Evolutionary conservation across 1,284 basidiomycete genomes (phyloP).

Genomic region (Ustilago lituana): DNA sequence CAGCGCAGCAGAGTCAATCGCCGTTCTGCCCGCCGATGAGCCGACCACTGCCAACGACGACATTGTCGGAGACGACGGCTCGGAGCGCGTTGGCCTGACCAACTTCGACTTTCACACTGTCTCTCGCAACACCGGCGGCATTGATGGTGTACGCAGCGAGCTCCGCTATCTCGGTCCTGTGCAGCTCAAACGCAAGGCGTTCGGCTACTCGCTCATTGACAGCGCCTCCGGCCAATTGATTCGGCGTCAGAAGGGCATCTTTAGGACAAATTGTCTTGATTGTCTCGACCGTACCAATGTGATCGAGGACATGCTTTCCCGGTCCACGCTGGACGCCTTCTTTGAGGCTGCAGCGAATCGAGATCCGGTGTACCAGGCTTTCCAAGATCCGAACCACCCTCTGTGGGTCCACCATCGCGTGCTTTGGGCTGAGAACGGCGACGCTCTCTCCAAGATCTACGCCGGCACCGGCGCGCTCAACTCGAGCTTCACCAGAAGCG

Average conservation of each 20-base stretch:
- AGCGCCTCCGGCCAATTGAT: constrained; percentile 69
- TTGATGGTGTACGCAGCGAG: constrained; percentile 84
- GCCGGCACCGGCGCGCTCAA: constrained; percentile 96
- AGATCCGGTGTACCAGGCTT: constrained; percentile 30
- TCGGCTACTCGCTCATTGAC: constrained; percentile 78
- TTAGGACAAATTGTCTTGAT: constrained; percentile 94
- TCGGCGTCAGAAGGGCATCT: constrained; percentile 80
- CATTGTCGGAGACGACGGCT: constrained; percentile 28
- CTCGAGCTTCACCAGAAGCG: constrained; percentile 91
- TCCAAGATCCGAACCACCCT: constrained; percentile 59
- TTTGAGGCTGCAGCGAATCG: constrained; percentile 39
- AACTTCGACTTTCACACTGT: constrained; percentile 94
- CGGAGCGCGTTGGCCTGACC: constrained; percentile 72
- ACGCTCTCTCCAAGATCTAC: constrained; percentile 76
- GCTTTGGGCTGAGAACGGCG: constrained; percentile 79
- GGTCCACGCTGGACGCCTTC: constrained; percentile 54
- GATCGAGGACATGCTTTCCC: constrained; percentile 76
- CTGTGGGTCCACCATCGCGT: constrained; percentile 89
- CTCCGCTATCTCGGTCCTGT: constrained; percentile 72
- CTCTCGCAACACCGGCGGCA: constrained; percentile 79
- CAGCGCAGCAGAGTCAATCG: constrained; percentile 49
- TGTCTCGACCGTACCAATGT: constrained; percentile 99
- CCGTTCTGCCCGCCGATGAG: constrained; percentile 28
- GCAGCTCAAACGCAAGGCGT: constrained; percentile 75
- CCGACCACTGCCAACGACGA: constrained; percentile 6